A percentile compares a stretch with the other conserved stretches of the same genome.
phyloP scores from a whole-genome alignment of 495 filamentous ascomycete species.

The Tuber indicum region DNA sequence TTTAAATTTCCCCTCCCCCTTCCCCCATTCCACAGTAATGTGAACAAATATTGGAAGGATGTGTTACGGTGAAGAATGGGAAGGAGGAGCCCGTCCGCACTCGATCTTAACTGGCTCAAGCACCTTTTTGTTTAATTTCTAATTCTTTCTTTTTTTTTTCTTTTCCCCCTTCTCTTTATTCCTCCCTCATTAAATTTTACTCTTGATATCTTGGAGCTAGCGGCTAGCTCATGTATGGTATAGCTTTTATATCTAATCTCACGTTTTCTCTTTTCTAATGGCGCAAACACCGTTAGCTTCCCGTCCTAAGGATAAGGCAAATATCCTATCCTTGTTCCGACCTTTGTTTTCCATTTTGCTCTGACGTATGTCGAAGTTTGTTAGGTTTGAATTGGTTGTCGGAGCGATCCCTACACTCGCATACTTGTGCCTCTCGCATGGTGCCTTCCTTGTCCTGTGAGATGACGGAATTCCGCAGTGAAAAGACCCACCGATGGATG shows the following conservation, averaged over 20 bases:
- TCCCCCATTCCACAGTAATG: neutral
- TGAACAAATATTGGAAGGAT: neutral
- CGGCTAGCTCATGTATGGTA: neutral
- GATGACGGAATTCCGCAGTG: neutral
- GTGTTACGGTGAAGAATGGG: neutral
- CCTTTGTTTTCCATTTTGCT: neutral
- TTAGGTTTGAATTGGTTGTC: neutral
- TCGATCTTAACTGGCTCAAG: neutral
- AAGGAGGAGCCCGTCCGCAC: neutral
- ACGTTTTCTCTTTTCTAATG: neutral
- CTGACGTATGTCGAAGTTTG: neutral
- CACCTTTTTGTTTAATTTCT: neutral
- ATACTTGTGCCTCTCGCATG: neutral
- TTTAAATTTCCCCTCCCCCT: slow-evolving; percentile 8
- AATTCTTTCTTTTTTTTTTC: neutral
- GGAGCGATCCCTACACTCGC: neutral
- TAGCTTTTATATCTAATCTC: neutral
- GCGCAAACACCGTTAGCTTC: neutral
- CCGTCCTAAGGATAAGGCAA: neutral
- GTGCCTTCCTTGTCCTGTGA: neutral
- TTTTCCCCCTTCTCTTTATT: neutral
- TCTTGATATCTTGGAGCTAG: neutral
- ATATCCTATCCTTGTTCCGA: neutral
- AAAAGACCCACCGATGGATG: neutral
- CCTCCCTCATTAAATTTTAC: neutral